Conservation (phyloP, 1,139 yeast genomes). For the Torulaspora globosa region DNA sequence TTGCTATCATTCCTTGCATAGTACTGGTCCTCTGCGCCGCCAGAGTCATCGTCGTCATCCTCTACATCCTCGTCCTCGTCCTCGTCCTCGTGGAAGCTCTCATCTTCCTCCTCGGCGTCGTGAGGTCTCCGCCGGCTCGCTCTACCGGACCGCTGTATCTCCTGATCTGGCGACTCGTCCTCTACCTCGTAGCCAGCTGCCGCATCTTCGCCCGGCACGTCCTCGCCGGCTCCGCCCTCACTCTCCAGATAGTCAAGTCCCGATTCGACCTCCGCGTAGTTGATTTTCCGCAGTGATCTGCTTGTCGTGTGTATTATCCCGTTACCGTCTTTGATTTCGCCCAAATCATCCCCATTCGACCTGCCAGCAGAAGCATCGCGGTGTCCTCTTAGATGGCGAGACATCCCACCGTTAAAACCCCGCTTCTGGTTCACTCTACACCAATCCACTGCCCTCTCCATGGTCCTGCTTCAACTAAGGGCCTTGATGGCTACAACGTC, state of each 20-base stretch:
- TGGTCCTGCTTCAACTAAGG: not conserved
- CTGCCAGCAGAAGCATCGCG: constrained; percentile 10
- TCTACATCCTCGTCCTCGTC: constrained; percentile 34
- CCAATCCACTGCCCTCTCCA: not conserved
- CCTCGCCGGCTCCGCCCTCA: constrained; percentile 23
- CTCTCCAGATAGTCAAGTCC: constrained; percentile 35
- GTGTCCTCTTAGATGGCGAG: constrained; percentile 27
- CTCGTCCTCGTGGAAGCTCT: constrained; percentile 33
- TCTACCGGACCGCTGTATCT: constrained; percentile 11
- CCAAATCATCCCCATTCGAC: constrained; percentile 8
- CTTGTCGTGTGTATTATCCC: constrained; percentile 34
- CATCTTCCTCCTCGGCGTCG: constrained; percentile 28
- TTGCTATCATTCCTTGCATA: constrained; percentile 13
- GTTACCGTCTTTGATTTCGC: constrained; percentile 30
- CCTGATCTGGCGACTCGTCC: constrained; percentile 25
- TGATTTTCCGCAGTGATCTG: constrained; percentile 33
- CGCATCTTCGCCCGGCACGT: constrained; percentile 8
- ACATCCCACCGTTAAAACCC: constrained; percentile 17
- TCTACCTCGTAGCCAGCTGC: constrained; percentile 12
- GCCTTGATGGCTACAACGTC: no score
- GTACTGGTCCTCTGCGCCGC: constrained; percentile 16
- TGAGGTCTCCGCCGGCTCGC: constrained; percentile 19
- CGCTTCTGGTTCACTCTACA: not conserved
- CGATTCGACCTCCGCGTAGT: constrained; percentile 37
- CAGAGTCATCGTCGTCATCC: constrained; percentile 27